These are phyloP conservation scores for Salvia miltiorrhiza DNA, from an alignment of 257 asterid genomes.

Conservation along the genomic window DNA sequence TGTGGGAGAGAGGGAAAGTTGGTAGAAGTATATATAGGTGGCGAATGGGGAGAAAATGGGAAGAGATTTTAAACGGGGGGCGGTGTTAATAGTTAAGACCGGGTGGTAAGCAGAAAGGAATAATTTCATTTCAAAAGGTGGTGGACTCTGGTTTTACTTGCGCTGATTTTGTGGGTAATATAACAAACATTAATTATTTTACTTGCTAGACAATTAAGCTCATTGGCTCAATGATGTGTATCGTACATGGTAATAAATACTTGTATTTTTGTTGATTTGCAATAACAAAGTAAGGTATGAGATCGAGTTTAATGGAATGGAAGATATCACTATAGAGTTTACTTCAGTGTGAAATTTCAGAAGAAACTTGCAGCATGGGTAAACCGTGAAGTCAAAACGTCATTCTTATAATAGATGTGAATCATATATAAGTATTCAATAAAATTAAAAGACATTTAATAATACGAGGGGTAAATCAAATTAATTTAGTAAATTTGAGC, in stretches of 20 bases:
- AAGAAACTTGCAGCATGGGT: not conserved
- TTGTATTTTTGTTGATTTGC: not conserved
- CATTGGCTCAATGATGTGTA: not conserved
- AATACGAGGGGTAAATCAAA: too few species aligned
- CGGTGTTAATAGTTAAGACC: not conserved
- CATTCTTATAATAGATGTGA: too few species aligned
- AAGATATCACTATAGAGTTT: not conserved
- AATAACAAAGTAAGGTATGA: not conserved
- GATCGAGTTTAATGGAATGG: not conserved
- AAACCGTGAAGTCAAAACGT: not conserved
- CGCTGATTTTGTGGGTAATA: not conserved
- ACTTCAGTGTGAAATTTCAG: not conserved
- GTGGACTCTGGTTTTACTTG: conserved; percentile 6
- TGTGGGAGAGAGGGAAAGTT: not conserved
- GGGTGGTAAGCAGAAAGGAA: not conserved
- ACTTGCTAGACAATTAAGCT: not conserved
- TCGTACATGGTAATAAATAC: not conserved
- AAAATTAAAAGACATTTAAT: too few species aligned
- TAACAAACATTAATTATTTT: not conserved
- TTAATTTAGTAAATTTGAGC: too few species aligned
- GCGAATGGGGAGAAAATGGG: not conserved
- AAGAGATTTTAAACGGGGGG: conserved; percentile 7
- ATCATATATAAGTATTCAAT: too few species aligned
- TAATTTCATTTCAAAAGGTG: not conserved
- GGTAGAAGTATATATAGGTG: conserved; percentile 13